Evolutionary conservation across 257 asterid genomes (phyloP), one percentile per base, ranked within the genome.

Genomic region (Petunia secreta): DNA sequence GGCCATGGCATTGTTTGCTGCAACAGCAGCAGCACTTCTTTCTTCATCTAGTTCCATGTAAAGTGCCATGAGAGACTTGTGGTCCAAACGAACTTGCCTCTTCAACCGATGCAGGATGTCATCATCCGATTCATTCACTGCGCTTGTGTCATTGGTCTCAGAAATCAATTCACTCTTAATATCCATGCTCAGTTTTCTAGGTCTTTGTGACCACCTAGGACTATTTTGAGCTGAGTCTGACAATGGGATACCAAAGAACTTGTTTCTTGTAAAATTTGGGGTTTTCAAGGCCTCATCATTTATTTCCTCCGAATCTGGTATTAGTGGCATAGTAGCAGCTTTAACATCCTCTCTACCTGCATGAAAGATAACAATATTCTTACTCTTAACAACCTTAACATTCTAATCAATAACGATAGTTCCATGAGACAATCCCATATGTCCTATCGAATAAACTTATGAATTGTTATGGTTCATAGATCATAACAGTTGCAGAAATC

Each of bases 1-100:
- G 8, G 98, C 98, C 98, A 95, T 95, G 14, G 98, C 98, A 53
- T 95, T 93, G 79, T 93, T 93, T 0, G 95, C 98, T 5, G 98
- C 98, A 16, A 91, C 88, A n/a, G 94, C 92, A 4, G 98, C 87
- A 10, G 97, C 98, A 44, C 90, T 95, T 84, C 98, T 83, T 83
- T 95, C 98, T 82, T 95, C 97, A 16, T 95, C 98, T 44, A 95
- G 79, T 54, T 95, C 98, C 97, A 90, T 81, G 85, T 93, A 89
- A 60, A 95, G 53, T 8, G 87, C 98, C 81, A 89, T 88, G n/a
- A 95, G 85, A 14, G 98, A 89, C 80, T 89, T 92, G 40, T 87
- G 93, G 48, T 95, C 97, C 7, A 89, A 54, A 43, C 87, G 90
- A 16, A 89, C 92, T 75, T 91, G 97, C 58, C 82, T 85, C 87